Base-by-base conservation (phyloP, 305 asterid genomes). In the Vinca major region DNA sequence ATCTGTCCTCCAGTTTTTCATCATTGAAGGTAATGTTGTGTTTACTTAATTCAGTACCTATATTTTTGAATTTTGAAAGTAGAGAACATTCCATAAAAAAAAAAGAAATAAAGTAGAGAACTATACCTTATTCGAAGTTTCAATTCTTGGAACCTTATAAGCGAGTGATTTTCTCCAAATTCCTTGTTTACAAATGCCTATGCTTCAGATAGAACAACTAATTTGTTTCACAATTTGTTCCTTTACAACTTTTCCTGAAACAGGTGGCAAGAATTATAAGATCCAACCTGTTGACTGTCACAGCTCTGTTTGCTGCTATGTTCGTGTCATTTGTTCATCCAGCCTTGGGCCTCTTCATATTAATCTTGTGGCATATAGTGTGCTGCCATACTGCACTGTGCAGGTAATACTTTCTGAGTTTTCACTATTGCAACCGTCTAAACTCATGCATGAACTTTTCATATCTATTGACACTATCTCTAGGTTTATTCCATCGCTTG, bases 331-430 rank as follows among this genome's bases (percentile, higher is more conserved):
- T 86, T 64, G 84, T 86, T 75, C 98, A 93, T 86, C 96, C 97
- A 60, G 96, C 96, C 44, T 75, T 94, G 67, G 97, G 97, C 71
- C 96, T 94, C 73, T 79, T 81, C 76, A 82, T 84, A 68, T 75
- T 91, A 85, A 80, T 93, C 75, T 70, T 83, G 67, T 87, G 88
- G 68, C 97, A 91, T 79, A 84, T 85, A 76, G 71, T 84, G 55
- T 75, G 86, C 74, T 94, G 96, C 82, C 92, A 91, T 81, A 79
- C 80, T 54, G 79, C 96, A 63, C 76, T 93, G 56, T 85, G 87
- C 81, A 90, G 97, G 99, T 90, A 81, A 60, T 45, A 63, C 49
- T 19, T 40, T 16, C 62, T 65, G 56, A 48, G 74, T 66, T 69
- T 45, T 49, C 51, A 36, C 52, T 12, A 20, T 48, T 53, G 49